Evolutionary conservation across 805 yeast species (phyloP).

Genomic region (Wickerhamiella alocasiicola): DNA sequence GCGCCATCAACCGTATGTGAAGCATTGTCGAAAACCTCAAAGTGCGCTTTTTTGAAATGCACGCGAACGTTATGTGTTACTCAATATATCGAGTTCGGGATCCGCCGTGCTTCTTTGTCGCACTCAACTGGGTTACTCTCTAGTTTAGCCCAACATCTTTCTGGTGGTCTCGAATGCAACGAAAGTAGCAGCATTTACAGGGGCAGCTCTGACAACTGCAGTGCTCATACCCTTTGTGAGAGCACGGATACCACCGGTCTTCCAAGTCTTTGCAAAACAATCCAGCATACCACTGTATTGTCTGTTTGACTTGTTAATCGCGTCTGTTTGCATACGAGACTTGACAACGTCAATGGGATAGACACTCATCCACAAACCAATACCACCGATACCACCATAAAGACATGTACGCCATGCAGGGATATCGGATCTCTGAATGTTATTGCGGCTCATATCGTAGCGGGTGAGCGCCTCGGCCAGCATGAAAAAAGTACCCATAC

Average conservation of each 20-base stretch:
- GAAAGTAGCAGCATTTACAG: slow-evolving; percentile 96
- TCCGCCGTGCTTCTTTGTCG: too few relatives aligned
- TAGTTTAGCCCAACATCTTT: slow-evolving; percentile 22
- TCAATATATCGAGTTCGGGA: too few relatives aligned
- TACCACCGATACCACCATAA: slow-evolving; percentile 87
- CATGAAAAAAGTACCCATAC: slow-evolving; percentile 75
- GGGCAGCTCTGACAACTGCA: slow-evolving; percentile 90
- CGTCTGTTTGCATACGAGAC: slow-evolving; percentile 73
- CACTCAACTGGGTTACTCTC: neutral
- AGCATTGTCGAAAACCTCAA: too few relatives aligned
- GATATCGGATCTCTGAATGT: slow-evolving; percentile 50
- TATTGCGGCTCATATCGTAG: slow-evolving; percentile 39
- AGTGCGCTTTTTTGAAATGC: too few relatives aligned
- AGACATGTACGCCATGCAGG: slow-evolving; percentile 79
- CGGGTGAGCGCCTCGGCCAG: slow-evolving; percentile 83
- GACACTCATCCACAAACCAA: slow-evolving; percentile 69
- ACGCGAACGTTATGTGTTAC: too few relatives aligned
- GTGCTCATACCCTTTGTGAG: slow-evolving; percentile 88
- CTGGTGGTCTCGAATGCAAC: slow-evolving; percentile 84
- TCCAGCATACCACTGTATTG: slow-evolving; percentile 44
- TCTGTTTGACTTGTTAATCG: slow-evolving; percentile 46
- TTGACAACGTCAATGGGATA: slow-evolving; percentile 90
- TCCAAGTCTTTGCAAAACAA: slow-evolving; percentile 44
- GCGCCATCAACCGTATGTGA: too few relatives aligned
- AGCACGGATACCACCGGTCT: slow-evolving; percentile 55